Percentiles rank a stretch among this genome's conserved stretches.
Evolutionary conservation across 2,329 filamentous ascomycete genomes (phyloP).

Genomic region (Colletotrichum eremochloae): DNA sequence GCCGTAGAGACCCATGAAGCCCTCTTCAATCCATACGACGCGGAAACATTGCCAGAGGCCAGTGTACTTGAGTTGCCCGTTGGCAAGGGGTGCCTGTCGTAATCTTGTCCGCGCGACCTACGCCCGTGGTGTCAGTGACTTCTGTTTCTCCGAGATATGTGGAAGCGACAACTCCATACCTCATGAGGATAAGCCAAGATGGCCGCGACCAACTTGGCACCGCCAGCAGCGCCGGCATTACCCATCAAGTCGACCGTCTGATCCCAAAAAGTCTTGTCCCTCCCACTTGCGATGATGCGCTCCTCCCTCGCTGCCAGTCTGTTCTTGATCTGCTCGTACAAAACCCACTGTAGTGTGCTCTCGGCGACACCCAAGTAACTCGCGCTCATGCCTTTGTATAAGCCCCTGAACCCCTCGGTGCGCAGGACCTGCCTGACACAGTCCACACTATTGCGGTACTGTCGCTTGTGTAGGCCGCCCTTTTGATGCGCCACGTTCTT

Average conservation of each 20-base stretch:
- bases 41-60: conserved; percentile 91
- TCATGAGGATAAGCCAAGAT: conserved; percentile 93
- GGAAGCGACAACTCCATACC: conserved; percentile 60
- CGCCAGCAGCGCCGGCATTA: conserved; percentile 82
- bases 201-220: conserved; percentile 87
- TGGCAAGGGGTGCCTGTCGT: conserved; percentile 83
- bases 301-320: conserved; percentile 75
- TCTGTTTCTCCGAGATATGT: neutral
- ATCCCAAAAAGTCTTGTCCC: conserved; percentile 79
- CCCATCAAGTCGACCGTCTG: conserved; percentile 82
- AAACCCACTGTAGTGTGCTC: conserved; percentile 91
- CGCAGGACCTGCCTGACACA: conserved; percentile 86
- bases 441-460: conserved; percentile 90
- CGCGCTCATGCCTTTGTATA: conserved; percentile 92
- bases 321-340: conserved; percentile 93
- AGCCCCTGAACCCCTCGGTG: conserved; percentile 82
- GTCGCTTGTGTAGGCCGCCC: conserved; percentile 67
- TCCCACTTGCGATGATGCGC: conserved; percentile 68
- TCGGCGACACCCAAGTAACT: conserved; percentile 93
- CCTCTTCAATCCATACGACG: conserved; percentile 89
- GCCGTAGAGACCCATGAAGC: conserved; percentile 87
- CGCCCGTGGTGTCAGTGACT: neutral
- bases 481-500: conserved; percentile 79
- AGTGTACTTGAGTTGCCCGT: conserved; percentile 85
- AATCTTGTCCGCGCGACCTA: conserved; percentile 86